Evolutionary conservation across 2,329 filamentous ascomycete species (phyloP), one percentile per base, ranked within the genome.

Genomic region (Fusarium sp.): DNA sequence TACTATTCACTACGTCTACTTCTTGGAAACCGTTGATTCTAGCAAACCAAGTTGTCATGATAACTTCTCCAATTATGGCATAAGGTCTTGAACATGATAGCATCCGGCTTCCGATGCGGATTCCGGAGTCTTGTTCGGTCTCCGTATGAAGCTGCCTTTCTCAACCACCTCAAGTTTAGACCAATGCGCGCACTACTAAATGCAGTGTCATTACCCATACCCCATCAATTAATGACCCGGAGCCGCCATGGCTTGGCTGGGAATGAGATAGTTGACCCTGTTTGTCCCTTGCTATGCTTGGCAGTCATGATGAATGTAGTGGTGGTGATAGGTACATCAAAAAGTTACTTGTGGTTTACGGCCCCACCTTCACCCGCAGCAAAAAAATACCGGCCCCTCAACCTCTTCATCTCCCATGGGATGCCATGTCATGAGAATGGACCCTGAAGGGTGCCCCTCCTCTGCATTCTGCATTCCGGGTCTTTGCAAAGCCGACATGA

Each of bases 81-180:
- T 20, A 22, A 20, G 18, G 18, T 38, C 10, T 9, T 24, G 18
- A 29, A 16, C 30, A 27, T 51, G 25, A 53, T 42, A 40, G 6
- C n/a, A 30, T 27, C 68, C 68, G 68, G 68, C 68, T 69, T 71
- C 68, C 68, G 68, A 71, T 46, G 44, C 68, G 68, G 68, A 54
- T 49, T 71, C 68, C 68, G 68, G 46, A 24, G 53, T 12, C 54
- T 34, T 38, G 34, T 68, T 54, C 63, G 68, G 68, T 71, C 68
- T 71, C 68, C 63, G 68, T 68, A 63, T 42, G 32, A 53, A 30
- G 42, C 53, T 38, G 46, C 34, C 44, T 43, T 49, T 56, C 68
- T 60, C 68, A 59, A 68, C 59, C 68, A 68, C 54, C 34, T 38
- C 44, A 40, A 64, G 32, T 22, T 16, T 54, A 49, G 25, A 27